Percentiles rank a stretch among this genome's conserved stretches.
Conservation (phyloP, 139 green algal genomes). For the Trebouxia sp. region DNA sequence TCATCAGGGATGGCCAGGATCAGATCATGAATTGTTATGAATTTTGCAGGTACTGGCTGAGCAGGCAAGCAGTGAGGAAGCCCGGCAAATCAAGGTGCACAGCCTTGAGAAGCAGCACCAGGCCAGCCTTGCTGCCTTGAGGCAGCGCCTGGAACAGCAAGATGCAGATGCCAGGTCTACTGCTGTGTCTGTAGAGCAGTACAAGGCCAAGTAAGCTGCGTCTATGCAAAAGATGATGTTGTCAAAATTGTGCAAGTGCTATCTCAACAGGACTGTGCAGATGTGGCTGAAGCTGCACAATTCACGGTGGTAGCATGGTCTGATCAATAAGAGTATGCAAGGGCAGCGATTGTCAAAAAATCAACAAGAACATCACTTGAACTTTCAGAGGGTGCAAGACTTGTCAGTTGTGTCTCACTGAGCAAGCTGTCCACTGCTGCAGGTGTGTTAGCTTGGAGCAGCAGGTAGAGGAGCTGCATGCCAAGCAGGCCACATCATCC, state of each 20-base stretch:
- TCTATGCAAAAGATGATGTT: too few relatives aligned
- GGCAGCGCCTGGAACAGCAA: neutral
- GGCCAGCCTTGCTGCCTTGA: neutral
- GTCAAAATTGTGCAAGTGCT: too few relatives aligned
- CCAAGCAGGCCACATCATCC: neutral
- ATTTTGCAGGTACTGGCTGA: neutral
- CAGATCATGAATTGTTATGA: too few relatives aligned
- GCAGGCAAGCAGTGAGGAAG: neutral
- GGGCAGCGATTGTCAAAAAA: too few relatives aligned
- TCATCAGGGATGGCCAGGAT: too few relatives aligned
- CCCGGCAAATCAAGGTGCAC: neutral
- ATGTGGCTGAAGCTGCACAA: too few relatives aligned
- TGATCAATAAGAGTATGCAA: too few relatives aligned
- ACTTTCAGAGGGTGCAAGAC: too few relatives aligned
- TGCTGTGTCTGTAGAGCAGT: neutral
- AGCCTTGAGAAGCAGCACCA: neutral
- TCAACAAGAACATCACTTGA: too few relatives aligned
- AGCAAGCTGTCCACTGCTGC: neutral
- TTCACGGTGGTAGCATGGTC: too few relatives aligned
- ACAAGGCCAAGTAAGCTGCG: neutral
- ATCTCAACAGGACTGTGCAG: too few relatives aligned
- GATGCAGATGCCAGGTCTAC: neutral
- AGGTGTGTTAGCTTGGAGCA: conserved; percentile 4
- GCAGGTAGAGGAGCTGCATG: neutral
- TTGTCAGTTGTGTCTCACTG: too few relatives aligned